phyloP scores from a whole-genome alignment of 441 rosid genomes.

The Pelargonium cotyledonis region DNA sequence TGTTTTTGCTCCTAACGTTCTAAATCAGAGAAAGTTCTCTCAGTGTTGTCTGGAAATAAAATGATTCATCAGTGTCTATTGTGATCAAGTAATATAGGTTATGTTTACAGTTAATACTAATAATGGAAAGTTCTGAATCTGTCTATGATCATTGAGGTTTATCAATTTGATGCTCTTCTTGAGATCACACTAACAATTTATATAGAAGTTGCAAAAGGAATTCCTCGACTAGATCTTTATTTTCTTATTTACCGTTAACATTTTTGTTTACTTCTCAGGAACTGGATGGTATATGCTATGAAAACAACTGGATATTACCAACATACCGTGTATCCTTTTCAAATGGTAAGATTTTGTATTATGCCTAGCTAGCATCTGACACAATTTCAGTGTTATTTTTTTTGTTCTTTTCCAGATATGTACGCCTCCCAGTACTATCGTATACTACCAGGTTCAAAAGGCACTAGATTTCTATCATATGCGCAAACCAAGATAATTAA shows the following conservation, averaged over 20 bases:
- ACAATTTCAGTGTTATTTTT: neutral
- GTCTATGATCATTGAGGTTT: neutral
- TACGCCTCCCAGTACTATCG: neutral
- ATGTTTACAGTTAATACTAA: neutral
- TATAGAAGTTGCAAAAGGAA: slow-evolving; percentile 1
- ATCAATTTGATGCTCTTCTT: neutral
- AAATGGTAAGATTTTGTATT: slow-evolving; percentile 42
- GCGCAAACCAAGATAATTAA: neutral
- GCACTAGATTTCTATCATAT: neutral
- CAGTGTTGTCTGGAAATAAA: neutral
- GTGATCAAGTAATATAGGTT: neutral
- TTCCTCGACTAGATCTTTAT: neutral
- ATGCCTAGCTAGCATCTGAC: neutral
- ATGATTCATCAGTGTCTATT: neutral
- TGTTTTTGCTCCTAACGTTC: no score
- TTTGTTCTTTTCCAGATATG: slow-evolving; percentile 2
- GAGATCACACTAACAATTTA: neutral
- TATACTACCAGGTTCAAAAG: neutral
- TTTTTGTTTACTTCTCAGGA: slow-evolving; percentile 39
- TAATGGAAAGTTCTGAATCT: neutral
- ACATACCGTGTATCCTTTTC: slow-evolving; percentile 37
- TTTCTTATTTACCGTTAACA: neutral
- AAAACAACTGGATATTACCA: slow-evolving; percentile 61
- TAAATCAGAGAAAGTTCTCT: no score
- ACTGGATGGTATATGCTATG: slow-evolving; percentile 50